phyloP scores from a whole-genome alignment of 2,329 filamentous ascomycete species.

The Cladosporium oxysporum region DNA sequence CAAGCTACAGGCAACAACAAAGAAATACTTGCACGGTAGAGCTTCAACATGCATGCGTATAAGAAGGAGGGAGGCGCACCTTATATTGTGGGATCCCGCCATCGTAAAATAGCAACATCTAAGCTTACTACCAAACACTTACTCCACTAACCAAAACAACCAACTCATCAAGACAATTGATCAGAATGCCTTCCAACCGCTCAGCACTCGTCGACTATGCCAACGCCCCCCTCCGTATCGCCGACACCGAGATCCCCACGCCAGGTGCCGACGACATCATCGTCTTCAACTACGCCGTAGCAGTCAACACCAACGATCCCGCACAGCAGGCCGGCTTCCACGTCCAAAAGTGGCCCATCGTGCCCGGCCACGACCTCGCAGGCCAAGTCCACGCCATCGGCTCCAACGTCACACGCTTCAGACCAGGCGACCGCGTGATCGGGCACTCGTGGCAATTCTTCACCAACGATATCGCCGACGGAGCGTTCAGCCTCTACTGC shows the following conservation, averaged over 20 bases:
- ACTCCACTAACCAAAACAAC: background rate
- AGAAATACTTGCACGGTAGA: background rate
- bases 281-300: slow-evolving; percentile 31
- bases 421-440: slow-evolving; percentile 31
- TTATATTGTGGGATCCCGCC: background rate
- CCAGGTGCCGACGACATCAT: slow-evolving; percentile 32
- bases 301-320: slow-evolving; percentile 35
- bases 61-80: background rate
- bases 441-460: slow-evolving; percentile 23
- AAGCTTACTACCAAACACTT: background rate
- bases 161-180: background rate
- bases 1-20: background rate
- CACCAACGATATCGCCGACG: slow-evolving; percentile 24
- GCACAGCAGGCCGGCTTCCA: slow-evolving; percentile 22
- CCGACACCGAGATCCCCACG: slow-evolving; percentile 28
- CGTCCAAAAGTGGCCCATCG: slow-evolving; percentile 31
- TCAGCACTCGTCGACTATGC: slow-evolving; percentile 16
- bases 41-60: background rate
- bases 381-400: slow-evolving; percentile 36
- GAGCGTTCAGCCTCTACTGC: slow-evolving; percentile 36
- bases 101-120: background rate
- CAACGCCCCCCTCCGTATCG: slow-evolving; percentile 26
- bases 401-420: slow-evolving; percentile 27
- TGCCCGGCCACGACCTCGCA: slow-evolving; percentile 34
- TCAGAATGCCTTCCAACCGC: slow-evolving; percentile 13